Evolutionary conservation across 805 yeast species (phyloP).

Genomic region (Lachancea meyersii): DNA sequence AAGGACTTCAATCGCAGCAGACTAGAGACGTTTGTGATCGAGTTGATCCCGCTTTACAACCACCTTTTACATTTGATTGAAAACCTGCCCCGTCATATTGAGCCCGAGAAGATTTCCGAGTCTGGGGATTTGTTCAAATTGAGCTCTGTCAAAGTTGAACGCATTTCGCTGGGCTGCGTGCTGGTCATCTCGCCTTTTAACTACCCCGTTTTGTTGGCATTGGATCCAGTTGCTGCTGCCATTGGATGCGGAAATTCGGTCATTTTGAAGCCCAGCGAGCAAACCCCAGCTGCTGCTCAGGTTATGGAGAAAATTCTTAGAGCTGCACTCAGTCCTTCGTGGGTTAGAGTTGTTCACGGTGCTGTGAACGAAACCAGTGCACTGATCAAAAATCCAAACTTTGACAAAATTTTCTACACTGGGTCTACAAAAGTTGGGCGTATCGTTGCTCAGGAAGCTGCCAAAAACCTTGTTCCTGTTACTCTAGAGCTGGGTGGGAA

Average conservation of each 20-base stretch:
- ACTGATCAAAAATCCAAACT: slow-evolving; percentile 50
- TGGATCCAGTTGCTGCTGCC: slow-evolving; percentile 70
- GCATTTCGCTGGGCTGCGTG: slow-evolving; percentile 55
- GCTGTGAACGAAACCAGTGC: slow-evolving; percentile 56
- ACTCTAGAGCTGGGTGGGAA: slow-evolving; percentile 89
- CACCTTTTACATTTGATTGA: slow-evolving; percentile 58
- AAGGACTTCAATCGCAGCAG: slow-evolving; percentile 63
- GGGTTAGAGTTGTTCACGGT: slow-evolving; percentile 65
- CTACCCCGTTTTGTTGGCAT: slow-evolving; percentile 49
- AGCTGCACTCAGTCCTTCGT: slow-evolving; percentile 48
- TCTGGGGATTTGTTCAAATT: slow-evolving; percentile 27
- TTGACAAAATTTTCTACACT: slow-evolving; percentile 81
- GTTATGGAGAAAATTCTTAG: slow-evolving; percentile 52
- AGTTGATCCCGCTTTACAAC: slow-evolving; percentile 42
- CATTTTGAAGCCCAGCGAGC: slow-evolving; percentile 69
- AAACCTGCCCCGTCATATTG: slow-evolving; percentile 54
- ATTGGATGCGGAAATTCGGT: slow-evolving; percentile 82
- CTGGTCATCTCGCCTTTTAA: slow-evolving; percentile 47
- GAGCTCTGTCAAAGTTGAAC: slow-evolving; percentile 37
- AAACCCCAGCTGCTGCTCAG: slow-evolving; percentile 53
- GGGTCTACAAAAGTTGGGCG: slow-evolving; percentile 75
- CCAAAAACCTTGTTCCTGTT: slow-evolving; percentile 75
- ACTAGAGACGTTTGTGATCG: slow-evolving; percentile 57
- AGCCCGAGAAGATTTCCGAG: slow-evolving; percentile 39
- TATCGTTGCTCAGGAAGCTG: slow-evolving; percentile 73